phyloP scores from a whole-genome alignment of 768 basidiomycete species.

The Lactifluus pinguis region DNA sequence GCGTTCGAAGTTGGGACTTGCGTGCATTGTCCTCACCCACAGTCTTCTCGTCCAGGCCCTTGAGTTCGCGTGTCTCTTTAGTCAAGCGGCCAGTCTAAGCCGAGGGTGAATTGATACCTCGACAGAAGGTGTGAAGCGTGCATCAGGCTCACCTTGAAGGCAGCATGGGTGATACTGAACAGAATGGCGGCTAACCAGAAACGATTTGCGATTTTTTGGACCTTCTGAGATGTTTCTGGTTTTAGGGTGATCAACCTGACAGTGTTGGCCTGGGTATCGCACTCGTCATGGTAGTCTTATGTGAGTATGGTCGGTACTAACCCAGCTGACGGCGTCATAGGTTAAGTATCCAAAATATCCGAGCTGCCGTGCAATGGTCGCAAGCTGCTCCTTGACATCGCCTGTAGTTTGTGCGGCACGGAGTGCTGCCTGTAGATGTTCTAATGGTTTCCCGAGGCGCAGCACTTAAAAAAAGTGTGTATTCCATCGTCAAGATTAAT shows the following conservation, averaged over 20 bases:
- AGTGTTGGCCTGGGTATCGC: constrained; percentile 43
- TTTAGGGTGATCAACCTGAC: constrained; percentile 55
- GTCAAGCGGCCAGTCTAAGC: constrained; percentile 50
- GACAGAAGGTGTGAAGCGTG: background rate
- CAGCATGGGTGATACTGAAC: constrained; percentile 63
- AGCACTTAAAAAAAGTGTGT: constrained; percentile 51
- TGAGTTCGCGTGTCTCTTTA: constrained; percentile 48
- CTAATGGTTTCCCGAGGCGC: constrained; percentile 87
- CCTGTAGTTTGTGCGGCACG: constrained; percentile 50
- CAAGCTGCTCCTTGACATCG: constrained; percentile 60
- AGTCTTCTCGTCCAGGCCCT: constrained; percentile 55
- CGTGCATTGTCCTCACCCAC: constrained; percentile 54
- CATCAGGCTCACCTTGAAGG: constrained; percentile 45
- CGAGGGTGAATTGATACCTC: background rate
- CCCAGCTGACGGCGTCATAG: constrained; percentile 83
- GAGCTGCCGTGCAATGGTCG: constrained; percentile 75
- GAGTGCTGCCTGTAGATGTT: constrained; percentile 86
- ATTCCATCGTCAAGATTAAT: background rate
- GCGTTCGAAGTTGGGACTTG: constrained; percentile 50
- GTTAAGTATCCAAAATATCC: constrained; percentile 83
- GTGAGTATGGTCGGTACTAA: constrained; percentile 29
- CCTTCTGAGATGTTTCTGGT: constrained; percentile 50
- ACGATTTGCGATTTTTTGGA: constrained; percentile 61
- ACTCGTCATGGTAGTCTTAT: background rate
- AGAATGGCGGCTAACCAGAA: constrained; percentile 87